phyloP scores from a whole-genome alignment of 2,329 filamentous ascomycete genomes.

The Zasmidium angulare region DNA sequence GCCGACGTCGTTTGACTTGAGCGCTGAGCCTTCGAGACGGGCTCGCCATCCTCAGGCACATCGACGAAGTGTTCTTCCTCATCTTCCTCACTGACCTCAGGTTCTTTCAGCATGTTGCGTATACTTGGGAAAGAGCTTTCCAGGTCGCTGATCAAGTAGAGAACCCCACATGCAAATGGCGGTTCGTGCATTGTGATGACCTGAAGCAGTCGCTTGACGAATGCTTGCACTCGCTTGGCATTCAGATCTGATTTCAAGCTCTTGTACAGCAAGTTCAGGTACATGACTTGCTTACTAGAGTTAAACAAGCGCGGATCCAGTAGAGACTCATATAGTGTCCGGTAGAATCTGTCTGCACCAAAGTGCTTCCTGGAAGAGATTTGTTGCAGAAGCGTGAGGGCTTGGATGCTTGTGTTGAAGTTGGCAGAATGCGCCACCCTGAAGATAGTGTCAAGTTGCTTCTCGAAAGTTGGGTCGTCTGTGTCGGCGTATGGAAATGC shows the following conservation, averaged over 20 bases:
- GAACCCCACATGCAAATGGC: slow-evolving; percentile 86
- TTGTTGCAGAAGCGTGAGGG: slow-evolving; percentile 91
- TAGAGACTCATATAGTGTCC: slow-evolving; percentile 91
- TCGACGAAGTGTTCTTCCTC: slow-evolving; percentile 70
- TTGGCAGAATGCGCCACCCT: slow-evolving; percentile 96
- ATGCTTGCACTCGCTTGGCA: slow-evolving; percentile 88
- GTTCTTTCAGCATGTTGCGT: slow-evolving; percentile 72
- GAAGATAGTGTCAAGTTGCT: slow-evolving; percentile 91
- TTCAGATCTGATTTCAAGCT: slow-evolving; percentile 89
- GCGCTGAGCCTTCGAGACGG: slow-evolving; percentile 34
- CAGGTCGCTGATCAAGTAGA: slow-evolving; percentile 84
- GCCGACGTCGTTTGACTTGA: slow-evolving; percentile 31
- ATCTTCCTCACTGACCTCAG: slow-evolving; percentile 74
- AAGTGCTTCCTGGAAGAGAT: slow-evolving; percentile 78
- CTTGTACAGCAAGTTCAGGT: slow-evolving; percentile 87
- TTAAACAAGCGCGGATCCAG: slow-evolving; percentile 83
- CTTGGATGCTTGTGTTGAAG: slow-evolving; percentile 97
- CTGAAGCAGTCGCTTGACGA: slow-evolving; percentile 90
- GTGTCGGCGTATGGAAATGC: slow-evolving; percentile 89
- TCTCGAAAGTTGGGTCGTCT: slow-evolving; percentile 76
- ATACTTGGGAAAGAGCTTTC: slow-evolving; percentile 78
- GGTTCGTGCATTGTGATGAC: slow-evolving; percentile 85
- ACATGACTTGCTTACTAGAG: slow-evolving; percentile 93
- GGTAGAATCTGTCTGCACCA: slow-evolving; percentile 87
- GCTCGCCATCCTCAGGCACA: slow-evolving; percentile 57